phyloP scores from a whole-genome alignment of 306 rosid genomes.

The Potentilla sterilis region DNA sequence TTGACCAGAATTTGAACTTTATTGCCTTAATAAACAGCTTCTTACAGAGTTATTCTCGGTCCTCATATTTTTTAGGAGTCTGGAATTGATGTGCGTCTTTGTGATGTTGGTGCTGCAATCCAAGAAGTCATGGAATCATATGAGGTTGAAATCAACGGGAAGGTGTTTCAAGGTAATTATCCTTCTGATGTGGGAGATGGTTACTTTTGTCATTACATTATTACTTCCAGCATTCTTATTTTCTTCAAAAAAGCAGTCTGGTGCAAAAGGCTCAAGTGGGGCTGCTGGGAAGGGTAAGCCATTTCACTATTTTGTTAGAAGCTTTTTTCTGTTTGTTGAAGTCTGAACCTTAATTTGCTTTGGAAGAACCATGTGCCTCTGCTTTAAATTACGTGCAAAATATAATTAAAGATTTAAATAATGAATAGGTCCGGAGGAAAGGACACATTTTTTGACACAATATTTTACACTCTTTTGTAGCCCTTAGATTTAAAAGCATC shows the following conservation, averaged over 20 bases:
- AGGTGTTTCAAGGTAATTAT: slow-evolving; percentile 74
- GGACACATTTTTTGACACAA: too few relatives aligned
- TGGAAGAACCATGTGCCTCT: too few relatives aligned
- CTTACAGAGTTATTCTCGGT: not conserved
- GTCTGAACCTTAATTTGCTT: too few relatives aligned
- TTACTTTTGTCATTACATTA: not conserved
- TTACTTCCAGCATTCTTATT: not conserved
- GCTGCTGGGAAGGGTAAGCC: too few relatives aligned
- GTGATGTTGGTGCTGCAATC: slow-evolving; percentile 97
- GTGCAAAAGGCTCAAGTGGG: too few relatives aligned
- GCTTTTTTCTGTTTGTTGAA: too few relatives aligned
- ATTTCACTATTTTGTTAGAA: too few relatives aligned
- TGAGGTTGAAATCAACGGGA: slow-evolving; percentile 95
- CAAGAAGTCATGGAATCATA: slow-evolving; percentile 98
- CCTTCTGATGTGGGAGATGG: not conserved
- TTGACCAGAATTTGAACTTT: not conserved
- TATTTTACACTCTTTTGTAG: too few relatives aligned
- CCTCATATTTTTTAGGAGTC: slow-evolving; percentile 52
- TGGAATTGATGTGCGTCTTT: slow-evolving; percentile 94
- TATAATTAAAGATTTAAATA: too few relatives aligned
- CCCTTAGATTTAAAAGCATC: too few relatives aligned
- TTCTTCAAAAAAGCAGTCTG: not conserved
- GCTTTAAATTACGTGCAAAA: too few relatives aligned
- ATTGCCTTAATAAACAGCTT: not conserved
- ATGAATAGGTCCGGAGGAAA: too few relatives aligned